Conservation (phyloP, 345 rosid species). For the Eucalyptus brandiana region DNA sequence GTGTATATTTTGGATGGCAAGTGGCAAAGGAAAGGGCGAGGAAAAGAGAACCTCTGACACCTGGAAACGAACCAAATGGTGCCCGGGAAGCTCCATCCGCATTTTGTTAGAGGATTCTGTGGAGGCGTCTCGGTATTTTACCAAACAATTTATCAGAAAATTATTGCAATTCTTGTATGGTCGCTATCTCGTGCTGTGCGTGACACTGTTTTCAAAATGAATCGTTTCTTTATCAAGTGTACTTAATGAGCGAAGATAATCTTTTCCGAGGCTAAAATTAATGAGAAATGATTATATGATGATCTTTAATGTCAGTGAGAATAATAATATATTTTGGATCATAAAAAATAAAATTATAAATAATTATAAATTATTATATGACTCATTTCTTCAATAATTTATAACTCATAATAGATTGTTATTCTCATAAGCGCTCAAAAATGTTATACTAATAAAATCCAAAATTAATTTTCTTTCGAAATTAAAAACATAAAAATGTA, state of each 20-base stretch:
- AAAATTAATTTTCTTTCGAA: too few relatives aligned
- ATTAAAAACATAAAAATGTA: too few relatives aligned
- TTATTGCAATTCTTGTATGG: not conserved
- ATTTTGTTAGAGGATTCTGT: not conserved
- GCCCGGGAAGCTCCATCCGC: not conserved
- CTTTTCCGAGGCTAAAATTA: fast-evolving
- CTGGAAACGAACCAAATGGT: not conserved
- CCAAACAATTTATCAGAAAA: not conserved
- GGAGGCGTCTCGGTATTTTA: not conserved
- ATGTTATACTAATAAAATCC: fast-evolving
- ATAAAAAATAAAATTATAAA: fast-evolving
- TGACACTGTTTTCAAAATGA: not conserved
- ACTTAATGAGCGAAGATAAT: not conserved
- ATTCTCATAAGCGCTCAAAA: fast-evolving
- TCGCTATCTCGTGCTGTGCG: not conserved
- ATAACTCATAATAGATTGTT: fast-evolving
- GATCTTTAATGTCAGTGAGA: fast-evolving
- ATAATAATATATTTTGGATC: fast-evolving
- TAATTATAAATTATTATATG: too few relatives aligned
- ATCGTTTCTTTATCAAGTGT: not conserved
- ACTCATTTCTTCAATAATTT: fast-evolving
- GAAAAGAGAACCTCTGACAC: not conserved
- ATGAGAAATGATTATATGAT: too few relatives aligned
- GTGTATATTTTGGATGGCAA: not conserved
- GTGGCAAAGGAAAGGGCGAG: not conserved